Conservation (phyloP, 495 filamentous ascomycete genomes). For the Aspergillus steynii region DNA sequence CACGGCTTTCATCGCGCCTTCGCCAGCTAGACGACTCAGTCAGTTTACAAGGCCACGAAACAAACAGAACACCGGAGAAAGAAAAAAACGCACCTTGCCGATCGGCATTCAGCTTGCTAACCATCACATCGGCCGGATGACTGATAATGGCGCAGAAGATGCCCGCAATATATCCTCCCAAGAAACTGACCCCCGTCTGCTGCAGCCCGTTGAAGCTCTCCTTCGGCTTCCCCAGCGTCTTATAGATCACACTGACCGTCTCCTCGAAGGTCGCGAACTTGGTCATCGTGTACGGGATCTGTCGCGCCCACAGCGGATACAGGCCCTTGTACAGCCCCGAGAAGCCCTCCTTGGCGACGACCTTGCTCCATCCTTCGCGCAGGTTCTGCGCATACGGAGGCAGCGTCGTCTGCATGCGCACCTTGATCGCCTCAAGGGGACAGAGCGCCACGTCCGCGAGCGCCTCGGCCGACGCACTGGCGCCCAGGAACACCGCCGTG, state of each 20-base stretch:
- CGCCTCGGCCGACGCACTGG: conserved; percentile 67
- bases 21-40: conserved; percentile 49
- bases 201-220: conserved; percentile 59
- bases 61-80: conserved; percentile 4
- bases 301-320: conserved; percentile 68
- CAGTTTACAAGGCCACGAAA: conserved; percentile 5
- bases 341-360: conserved; percentile 59
- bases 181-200: conserved; percentile 69
- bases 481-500: conserved; percentile 64
- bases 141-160: conserved; percentile 67
- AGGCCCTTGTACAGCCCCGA: conserved; percentile 67
- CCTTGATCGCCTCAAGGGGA: conserved; percentile 70
- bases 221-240: conserved; percentile 63
- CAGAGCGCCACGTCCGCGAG: conserved; percentile 68
- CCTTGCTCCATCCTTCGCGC: conserved; percentile 62
- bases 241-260: conserved; percentile 64
- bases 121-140: conserved; percentile 72
- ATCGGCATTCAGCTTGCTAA: conserved; percentile 68
- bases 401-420: conserved; percentile 70
- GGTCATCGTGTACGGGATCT: conserved; percentile 76
- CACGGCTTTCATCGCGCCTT: conserved; percentile 61
- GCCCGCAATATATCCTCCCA: conserved; percentile 72
- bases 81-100: conserved; percentile 50
- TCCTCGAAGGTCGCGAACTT: conserved; percentile 77
- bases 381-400: conserved; percentile 63